Conservation (phyloP, 352 stramenopile genomes). For the Phytophthora chlamydospora region DNA sequence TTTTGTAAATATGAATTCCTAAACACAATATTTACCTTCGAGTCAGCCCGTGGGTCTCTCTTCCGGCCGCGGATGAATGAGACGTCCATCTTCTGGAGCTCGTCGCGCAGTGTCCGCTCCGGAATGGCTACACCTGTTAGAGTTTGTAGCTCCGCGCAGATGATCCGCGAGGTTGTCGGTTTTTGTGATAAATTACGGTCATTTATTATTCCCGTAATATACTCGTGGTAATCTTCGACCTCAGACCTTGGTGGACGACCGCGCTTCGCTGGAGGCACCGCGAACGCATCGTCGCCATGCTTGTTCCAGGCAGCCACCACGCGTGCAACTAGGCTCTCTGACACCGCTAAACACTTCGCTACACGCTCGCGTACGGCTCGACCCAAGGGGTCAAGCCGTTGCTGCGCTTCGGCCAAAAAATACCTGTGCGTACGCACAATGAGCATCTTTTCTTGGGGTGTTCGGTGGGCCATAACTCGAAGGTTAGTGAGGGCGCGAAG, state of each 20-base stretch:
- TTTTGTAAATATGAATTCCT: constrained; percentile 3
- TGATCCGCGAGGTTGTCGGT: not conserved
- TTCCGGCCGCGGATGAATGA: not conserved
- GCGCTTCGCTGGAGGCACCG: not conserved
- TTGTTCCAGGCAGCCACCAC: not conserved
- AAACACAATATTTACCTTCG: constrained; percentile 1
- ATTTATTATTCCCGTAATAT: constrained; percentile 10
- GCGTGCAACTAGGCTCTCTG: constrained; percentile 2
- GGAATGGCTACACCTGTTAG: constrained; percentile 3
- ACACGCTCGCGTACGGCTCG: not conserved
- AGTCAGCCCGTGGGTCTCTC: constrained; percentile 2
- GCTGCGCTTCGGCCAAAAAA: constrained; percentile 4
- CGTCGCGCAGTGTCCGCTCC: not conserved
- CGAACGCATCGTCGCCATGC: not conserved
- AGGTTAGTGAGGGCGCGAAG: no score
- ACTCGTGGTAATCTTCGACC: constrained; percentile 1
- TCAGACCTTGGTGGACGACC: constrained; percentile 4
- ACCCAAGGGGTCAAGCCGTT: not conserved
- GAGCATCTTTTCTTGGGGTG: constrained; percentile 9
- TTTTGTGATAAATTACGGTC: constrained; percentile 10
- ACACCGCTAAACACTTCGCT: not conserved
- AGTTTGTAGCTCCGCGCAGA: not conserved
- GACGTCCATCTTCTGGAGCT: not conserved
- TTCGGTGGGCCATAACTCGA: not conserved
- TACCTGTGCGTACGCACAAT: constrained; percentile 10